Conservation (phyloP, 2,329 filamentous ascomycete species). For the Penicillium sp. region DNA sequence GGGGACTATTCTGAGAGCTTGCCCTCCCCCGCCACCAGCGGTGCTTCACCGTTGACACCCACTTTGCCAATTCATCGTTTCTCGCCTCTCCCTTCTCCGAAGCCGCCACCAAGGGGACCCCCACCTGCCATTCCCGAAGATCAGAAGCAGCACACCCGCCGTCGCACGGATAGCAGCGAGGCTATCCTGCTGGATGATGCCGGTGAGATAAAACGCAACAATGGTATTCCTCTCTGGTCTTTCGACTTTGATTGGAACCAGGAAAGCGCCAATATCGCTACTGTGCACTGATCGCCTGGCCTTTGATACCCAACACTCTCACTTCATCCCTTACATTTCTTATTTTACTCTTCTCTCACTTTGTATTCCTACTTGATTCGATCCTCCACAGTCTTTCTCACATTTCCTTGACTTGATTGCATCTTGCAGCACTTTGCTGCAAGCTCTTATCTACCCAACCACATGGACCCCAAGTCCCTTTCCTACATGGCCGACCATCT, state of each 20-base stretch:
- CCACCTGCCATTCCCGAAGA: constrained; percentile 28
- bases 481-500: constrained; percentile 4
- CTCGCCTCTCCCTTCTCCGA: constrained; percentile 29
- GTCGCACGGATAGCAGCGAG: constrained; percentile 39
- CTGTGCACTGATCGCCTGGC: constrained; percentile 27
- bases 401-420: constrained; percentile 4
- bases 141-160: constrained; percentile 32
- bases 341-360: background rate
- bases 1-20: constrained; percentile 32
- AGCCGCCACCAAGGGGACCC: constrained; percentile 26
- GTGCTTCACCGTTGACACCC: constrained; percentile 34
- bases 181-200: constrained; percentile 40
- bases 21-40: constrained; percentile 31
- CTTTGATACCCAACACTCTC: constrained; percentile 3
- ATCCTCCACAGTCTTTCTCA: background rate
- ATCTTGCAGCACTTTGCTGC: background rate
- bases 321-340: constrained; percentile 5
- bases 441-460: background rate
- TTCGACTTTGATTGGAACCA: constrained; percentile 33
- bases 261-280: constrained; percentile 32
- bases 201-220: constrained; percentile 48
- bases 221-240: constrained; percentile 40
- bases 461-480: background rate
- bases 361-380: background rate
- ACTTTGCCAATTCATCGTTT: constrained; percentile 34